Base-by-base conservation (phyloP, 2,329 filamentous ascomycete species). In the Alternaria triticimaculans region DNA sequence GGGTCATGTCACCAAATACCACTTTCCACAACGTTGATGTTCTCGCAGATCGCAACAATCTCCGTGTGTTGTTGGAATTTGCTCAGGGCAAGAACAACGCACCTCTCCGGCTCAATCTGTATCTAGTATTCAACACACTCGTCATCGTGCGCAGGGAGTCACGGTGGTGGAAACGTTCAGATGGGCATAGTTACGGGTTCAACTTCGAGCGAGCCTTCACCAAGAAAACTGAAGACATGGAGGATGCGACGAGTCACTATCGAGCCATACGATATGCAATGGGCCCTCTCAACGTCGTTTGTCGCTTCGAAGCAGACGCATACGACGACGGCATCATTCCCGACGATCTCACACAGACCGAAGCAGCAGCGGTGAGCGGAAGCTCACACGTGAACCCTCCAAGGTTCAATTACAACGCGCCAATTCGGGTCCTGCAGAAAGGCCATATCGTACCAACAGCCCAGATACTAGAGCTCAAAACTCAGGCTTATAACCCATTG, bases 141-240 rank as follows among this genome's bases (percentile, higher is more conserved):
- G 55, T 77, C 7, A 65, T 77, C 15, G 71, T 75, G 1, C 70
- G 73, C 7, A 74, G 72, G 5, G 74, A 74, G 30, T 59, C 63
- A 20, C 65, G 60, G 7, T 76, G 71, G 61, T 75, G 72, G 74
- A 73, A 64, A 21, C 50, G 30, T 2, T 62, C 61, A 2, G 60
- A 70, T 11, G 67, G 65, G 7, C 44, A 43, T 6, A 63, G 66
- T 48, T 71, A 71, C 49, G 73, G 72, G 33, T 59, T 63, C 46
- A 76, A 72, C 28, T 76, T 76, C 25, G 74, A 77, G 26, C 66
- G 65, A n/a, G 50, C 65, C 54, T 77, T 77, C 56, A 77, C 75
- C 0, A 55, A 23, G 2, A 57, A 68, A 6, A 53, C 51, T 3
- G 23, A 66, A 6, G 74, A 68, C 15, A 70, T 77, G 70, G 59